Conservation (phyloP, 2,329 filamentous ascomycete genomes). For the Colletotrichum higginsianum region DNA sequence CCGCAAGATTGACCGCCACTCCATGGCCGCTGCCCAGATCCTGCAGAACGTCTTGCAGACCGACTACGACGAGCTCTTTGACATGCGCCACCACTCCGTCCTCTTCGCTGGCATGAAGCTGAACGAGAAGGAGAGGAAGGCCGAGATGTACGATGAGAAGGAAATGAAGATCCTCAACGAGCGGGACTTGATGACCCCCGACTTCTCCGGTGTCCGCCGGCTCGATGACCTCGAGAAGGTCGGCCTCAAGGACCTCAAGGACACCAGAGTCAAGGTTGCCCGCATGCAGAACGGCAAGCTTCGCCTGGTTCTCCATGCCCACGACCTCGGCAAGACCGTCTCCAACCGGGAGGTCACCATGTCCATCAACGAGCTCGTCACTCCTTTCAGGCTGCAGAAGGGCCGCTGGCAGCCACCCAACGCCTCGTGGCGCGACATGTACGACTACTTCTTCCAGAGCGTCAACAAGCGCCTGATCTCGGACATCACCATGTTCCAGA, state of each 20-base stretch:
- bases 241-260: slow-evolving; percentile 55
- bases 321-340: slow-evolving; percentile 53
- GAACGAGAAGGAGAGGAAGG: slow-evolving; percentile 54
- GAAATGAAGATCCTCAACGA: slow-evolving; percentile 60
- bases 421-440: slow-evolving; percentile 58
- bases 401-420: slow-evolving; percentile 57
- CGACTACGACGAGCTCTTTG: slow-evolving; percentile 64
- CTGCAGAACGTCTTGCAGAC: slow-evolving; percentile 61
- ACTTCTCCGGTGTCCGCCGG: slow-evolving; percentile 56
- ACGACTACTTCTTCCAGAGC: slow-evolving; percentile 53
- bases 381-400: slow-evolving; percentile 53
- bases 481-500: slow-evolving; percentile 50
- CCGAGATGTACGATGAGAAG: slow-evolving; percentile 55
- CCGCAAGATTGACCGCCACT: slow-evolving; percentile 56
- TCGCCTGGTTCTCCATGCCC: slow-evolving; percentile 55
- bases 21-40: slow-evolving; percentile 52
- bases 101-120: slow-evolving; percentile 60
- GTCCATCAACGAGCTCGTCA: slow-evolving; percentile 58
- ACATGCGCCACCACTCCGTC: slow-evolving; percentile 59
- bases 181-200: slow-evolving; percentile 58
- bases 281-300: slow-evolving; percentile 62
- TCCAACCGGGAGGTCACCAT: slow-evolving; percentile 57
- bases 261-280: slow-evolving; percentile 56
- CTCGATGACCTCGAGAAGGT: slow-evolving; percentile 58
- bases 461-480: slow-evolving; percentile 51